Evolutionary conservation across 1,139 yeast genomes (phyloP).

Genomic region (Scheffersomyces quercinus): DNA sequence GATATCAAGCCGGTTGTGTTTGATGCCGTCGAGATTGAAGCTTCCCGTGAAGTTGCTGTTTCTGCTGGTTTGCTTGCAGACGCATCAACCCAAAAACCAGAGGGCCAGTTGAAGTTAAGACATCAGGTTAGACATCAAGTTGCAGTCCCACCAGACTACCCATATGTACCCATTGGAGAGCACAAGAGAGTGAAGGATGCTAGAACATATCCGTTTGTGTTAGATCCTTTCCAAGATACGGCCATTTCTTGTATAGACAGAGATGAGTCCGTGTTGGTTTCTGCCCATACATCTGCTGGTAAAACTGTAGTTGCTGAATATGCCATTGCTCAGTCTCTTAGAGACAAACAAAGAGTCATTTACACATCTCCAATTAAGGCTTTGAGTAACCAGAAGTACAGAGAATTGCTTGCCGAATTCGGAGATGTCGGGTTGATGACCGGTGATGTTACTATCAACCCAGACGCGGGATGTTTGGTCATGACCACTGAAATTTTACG

Average conservation of each 20-base stretch:
- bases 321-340: conserved; percentile 91
- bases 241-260: conserved; percentile 93
- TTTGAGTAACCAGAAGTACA: conserved; percentile 89
- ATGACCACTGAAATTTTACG: conserved; percentile 97
- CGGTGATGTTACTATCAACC: conserved; percentile 96
- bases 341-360: conserved; percentile 90
- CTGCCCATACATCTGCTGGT: conserved; percentile 99
- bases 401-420: conserved; percentile 89
- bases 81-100: conserved; percentile 28
- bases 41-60: conserved; percentile 82
- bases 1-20: conserved; percentile 71
- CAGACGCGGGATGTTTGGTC: conserved; percentile 94
- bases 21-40: conserved; percentile 88
- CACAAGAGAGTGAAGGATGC: conserved; percentile 78
- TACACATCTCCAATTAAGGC: conserved; percentile 98
- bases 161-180: conserved; percentile 83
- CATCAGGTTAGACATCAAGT: conserved; percentile 98
- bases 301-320: conserved; percentile 99
- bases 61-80: conserved; percentile 63
- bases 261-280: conserved; percentile 92
- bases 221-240: conserved; percentile 96
- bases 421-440: conserved; percentile 98
- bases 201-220: conserved; percentile 82
- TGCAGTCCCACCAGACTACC: conserved; percentile 89
- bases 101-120: conserved; percentile 64